Conservation (phyloP, 129 eudicot genomes). For the Ambrosia artemisiifolia region DNA sequence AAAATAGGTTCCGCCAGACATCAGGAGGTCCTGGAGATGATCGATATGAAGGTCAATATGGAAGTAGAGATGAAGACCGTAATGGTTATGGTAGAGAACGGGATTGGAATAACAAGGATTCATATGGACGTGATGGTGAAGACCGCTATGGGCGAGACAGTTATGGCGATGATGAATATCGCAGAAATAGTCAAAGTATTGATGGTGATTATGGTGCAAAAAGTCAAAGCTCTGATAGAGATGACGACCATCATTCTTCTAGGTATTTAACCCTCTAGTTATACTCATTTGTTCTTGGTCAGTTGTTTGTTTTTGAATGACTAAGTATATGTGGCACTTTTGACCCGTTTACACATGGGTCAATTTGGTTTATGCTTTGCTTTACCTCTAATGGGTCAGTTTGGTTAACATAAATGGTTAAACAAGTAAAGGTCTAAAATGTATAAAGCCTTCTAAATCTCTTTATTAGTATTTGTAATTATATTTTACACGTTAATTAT, state of each 20-base stretch:
- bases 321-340: background rate
- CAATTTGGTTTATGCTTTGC: background rate
- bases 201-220: conserved; percentile 61
- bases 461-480: background rate
- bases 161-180: conserved; percentile 69
- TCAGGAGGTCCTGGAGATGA: too few relatives aligned
- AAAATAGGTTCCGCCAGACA: too few relatives aligned
- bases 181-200: conserved; percentile 56
- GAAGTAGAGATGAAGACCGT: too few relatives aligned
- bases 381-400: background rate
- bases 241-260: conserved; percentile 73
- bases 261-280: conserved; percentile 43
- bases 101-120: background rate
- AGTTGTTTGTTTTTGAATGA: background rate
- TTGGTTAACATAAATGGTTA: background rate
- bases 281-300: background rate
- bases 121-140: conserved; percentile 60
- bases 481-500: background rate
- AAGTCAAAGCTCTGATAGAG: conserved; percentile 80
- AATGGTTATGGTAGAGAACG: too few relatives aligned
- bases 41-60: too few relatives aligned
- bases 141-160: conserved; percentile 32
- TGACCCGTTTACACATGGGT: background rate
- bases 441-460: background rate
- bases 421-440: background rate